Base-by-base conservation (phyloP, 768 basidiomycete genomes). In the Termitomyces sp. region DNA sequence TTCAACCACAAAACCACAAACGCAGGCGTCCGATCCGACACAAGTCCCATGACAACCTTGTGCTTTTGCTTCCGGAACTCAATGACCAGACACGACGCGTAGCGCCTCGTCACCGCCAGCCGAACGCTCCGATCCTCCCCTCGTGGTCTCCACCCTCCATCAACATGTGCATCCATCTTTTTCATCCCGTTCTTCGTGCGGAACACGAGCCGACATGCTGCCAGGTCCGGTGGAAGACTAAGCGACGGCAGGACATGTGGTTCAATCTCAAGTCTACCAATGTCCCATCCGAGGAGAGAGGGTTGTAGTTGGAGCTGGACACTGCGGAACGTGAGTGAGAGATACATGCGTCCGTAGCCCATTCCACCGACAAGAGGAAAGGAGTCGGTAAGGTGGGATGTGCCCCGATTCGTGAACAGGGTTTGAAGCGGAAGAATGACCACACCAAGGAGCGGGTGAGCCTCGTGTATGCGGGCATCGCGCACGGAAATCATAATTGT, bases 301-400 rank as follows among this genome's bases (percentile, higher is more conserved):
- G 72, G 78, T 0, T 87, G 85, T 1, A 90, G 76, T 53, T 78
- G 72, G 13, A 81, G 75, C 62, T 87, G 80, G 48, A 91, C 78
- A 55, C 83, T 82, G 49, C 87, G 81, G 80, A 91, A 92, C 1
- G 84, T 77, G 39, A 91, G 65, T 0, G 85, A 83, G 49, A 91
- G 72, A 66, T 81, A 81, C 66, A 87, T 78, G 30, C 83, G 79
- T 5, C 87, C 86, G 58, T 79, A 80, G 27, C 89, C 89, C 36
- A 89, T 78, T 8, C 90, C 90, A 31, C 89, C 86, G 31, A 84
- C 80, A 15, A 93, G 74, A 11, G 88, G 82, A 67, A 84, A 85
- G 1, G 81, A 74, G 47, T 83, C 78, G 1, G 82, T 81, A 41
- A 87, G 77, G 56, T 83, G 76, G 0, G 84, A 87, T 5, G 75